Percentiles rank a stretch among this genome's conserved stretches.
Evolutionary conservation across 1,284 basidiomycete genomes (phyloP).

Genomic region (Prillingera fragicola): DNA sequence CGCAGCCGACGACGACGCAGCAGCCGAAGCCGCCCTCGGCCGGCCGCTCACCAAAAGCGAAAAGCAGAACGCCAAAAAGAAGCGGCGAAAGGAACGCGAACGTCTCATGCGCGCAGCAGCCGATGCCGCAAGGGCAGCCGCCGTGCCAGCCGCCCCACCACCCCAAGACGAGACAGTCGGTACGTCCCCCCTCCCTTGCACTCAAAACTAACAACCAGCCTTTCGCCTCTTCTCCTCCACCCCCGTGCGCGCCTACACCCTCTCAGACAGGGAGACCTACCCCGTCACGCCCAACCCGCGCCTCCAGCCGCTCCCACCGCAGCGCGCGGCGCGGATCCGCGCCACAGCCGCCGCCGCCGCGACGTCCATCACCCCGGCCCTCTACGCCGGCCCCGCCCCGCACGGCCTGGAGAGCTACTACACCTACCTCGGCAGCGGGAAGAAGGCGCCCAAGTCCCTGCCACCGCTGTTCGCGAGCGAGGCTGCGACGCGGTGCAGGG

Average conservation of each 20-base stretch:
- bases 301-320: not conserved
- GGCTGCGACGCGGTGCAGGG: not conserved
- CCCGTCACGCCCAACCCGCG: slow-evolving; percentile 13
- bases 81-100: slow-evolving; percentile 39
- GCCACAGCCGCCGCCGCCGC: slow-evolving; percentile 3
- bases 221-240: slow-evolving; percentile 35
- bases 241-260: slow-evolving; percentile 18
- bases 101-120: slow-evolving; percentile 15
- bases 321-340: not conserved
- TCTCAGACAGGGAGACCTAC: slow-evolving; percentile 21
- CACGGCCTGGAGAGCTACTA: not conserved
- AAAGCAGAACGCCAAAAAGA: slow-evolving; percentile 46
- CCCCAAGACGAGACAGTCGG: slow-evolving; percentile 8
- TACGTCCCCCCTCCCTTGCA: slow-evolving; percentile 8
- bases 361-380: not conserved
- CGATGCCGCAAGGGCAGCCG: slow-evolving; percentile 11
- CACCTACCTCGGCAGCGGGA: slow-evolving; percentile 1
- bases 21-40: slow-evolving; percentile 11
- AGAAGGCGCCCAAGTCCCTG: not conserved
- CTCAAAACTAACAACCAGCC: slow-evolving; percentile 8
- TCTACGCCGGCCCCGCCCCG: not conserved
- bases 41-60: slow-evolving; percentile 41
- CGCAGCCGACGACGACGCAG: slow-evolving; percentile 12
- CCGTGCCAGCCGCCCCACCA: not conserved
- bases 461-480: not conserved